These are phyloP conservation scores for Spencermartinsiella ligniputridi DNA, from an alignment of 1,139 yeast species.

Conservation along the genomic window DNA sequence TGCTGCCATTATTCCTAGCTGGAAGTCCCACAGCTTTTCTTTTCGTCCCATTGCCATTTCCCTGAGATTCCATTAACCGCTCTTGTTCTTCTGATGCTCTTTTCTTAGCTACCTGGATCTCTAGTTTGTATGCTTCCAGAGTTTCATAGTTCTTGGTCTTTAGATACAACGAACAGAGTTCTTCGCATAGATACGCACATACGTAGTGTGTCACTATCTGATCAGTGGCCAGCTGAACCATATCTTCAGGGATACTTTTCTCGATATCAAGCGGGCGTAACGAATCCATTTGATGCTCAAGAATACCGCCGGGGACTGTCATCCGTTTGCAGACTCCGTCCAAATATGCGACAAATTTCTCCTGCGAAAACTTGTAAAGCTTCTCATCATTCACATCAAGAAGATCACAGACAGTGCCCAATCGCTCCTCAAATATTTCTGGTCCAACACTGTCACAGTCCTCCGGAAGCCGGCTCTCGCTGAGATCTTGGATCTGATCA, in stretches of 20 bases:
- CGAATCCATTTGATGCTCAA: conserved; percentile 15
- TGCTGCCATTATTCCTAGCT: background rate
- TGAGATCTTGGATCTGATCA: conserved; percentile 31
- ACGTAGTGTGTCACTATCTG: conserved; percentile 29
- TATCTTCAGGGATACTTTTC: conserved; percentile 21
- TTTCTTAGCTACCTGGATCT: conserved; percentile 17
- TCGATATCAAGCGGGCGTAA: conserved; percentile 27
- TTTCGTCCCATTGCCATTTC: conserved; percentile 7
- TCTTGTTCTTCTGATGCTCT: conserved; percentile 19
- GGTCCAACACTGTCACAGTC: conserved; percentile 11
- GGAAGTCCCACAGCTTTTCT: conserved; percentile 9
- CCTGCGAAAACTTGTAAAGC: conserved; percentile 19
- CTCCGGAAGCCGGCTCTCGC: conserved; percentile 17
- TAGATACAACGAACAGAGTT: conserved; percentile 19
- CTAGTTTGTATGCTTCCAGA: conserved; percentile 19
- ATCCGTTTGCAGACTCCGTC: conserved; percentile 17
- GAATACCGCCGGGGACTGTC: conserved; percentile 17
- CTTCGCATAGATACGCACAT: conserved; percentile 28
- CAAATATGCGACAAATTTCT: conserved; percentile 20
- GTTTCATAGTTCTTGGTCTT: conserved; percentile 20
- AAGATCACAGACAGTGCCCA: conserved; percentile 15
- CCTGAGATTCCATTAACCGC: conserved; percentile 11
- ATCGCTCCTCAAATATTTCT: conserved; percentile 3
- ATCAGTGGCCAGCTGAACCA: conserved; percentile 21
- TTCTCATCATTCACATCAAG: conserved; percentile 14